phyloP scores from a whole-genome alignment of 257 asterid species.

The Craterostigma plantagineum region DNA sequence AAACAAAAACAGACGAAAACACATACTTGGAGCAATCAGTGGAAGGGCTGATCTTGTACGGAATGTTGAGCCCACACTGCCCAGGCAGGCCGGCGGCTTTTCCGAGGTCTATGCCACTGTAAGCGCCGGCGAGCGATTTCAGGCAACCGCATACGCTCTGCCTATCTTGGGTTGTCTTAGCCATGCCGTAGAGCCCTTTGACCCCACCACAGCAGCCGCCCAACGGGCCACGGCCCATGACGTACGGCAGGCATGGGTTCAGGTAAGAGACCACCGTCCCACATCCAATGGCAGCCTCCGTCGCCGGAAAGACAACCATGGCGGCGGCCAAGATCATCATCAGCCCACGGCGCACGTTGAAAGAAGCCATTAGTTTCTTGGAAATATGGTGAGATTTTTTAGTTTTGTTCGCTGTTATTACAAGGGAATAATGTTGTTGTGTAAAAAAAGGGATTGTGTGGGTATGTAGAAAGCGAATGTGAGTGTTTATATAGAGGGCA shows the following conservation, averaged over 20 bases:
- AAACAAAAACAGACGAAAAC: too few relatives aligned
- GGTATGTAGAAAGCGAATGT: too few relatives aligned
- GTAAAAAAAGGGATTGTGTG: too few relatives aligned
- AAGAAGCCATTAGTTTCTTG: too few relatives aligned
- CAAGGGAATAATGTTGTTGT: too few relatives aligned
- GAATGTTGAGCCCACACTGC: constrained; percentile 15
- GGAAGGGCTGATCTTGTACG: constrained; percentile 17
- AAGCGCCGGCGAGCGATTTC: constrained; percentile 4
- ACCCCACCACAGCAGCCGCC: constrained; percentile 16
- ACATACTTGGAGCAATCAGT: constrained; percentile 19
- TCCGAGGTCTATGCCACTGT: neutral
- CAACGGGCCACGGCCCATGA: neutral
- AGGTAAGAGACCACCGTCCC: constrained; percentile 3
- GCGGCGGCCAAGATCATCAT: neutral
- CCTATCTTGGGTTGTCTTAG: constrained; percentile 13
- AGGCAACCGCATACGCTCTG: constrained; percentile 14
- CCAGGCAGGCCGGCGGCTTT: constrained; percentile 18
- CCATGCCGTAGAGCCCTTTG: constrained; percentile 6
- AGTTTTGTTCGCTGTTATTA: too few relatives aligned
- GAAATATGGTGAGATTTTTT: too few relatives aligned
- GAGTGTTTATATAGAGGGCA: too few relatives aligned
- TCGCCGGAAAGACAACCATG: constrained; percentile 1
- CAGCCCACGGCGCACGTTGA: too few relatives aligned
- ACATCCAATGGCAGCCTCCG: constrained; percentile 11
- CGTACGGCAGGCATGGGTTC: constrained; percentile 10